Base-by-base conservation (phyloP, 179 eudicot species). In the Corrigiola litoralis region DNA sequence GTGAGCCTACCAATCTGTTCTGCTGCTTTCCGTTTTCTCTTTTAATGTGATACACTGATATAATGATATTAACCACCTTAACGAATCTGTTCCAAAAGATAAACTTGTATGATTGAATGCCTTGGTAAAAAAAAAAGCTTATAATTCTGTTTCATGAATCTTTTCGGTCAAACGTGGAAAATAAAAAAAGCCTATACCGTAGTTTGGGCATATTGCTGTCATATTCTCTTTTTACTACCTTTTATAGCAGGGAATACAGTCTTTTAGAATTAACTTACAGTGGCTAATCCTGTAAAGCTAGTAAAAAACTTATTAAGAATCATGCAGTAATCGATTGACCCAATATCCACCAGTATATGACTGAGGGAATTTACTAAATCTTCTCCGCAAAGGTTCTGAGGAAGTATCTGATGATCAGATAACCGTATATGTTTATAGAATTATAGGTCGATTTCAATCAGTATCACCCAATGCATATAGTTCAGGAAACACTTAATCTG, bases 1-100 rank as follows among this genome's bases (percentile, higher is more conserved):
- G 71, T 65, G 75, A 75, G 33, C 63, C 53, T 16, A 10, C 50
- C 47, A 42, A 37, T 18, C 20, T 1, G 25, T 65, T 23, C 36
- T 63, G 37, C 14, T 23, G 20, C 13, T 53, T 50, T 32, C 11
- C 24, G 7, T 60, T 68, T 45, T 61, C 48, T 32, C 32, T 9
- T 34, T 18, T 24, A 32, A 24, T 47, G 50, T 41, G 23, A 13
- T 18, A 36, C 51, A 14, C 38, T 59, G 65, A n/a, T n/a, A n/a
- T n/a, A n/a, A n/a, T 67, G 61, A 53, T 49, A 16, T 60, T 13
- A 14, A 25, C 73, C 33, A 37, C 50, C 54, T 16, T 44, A 10
- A 46, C 55, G 0, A 10, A 54, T 62, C 42, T 48, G 34, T 57
- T 31, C 52, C 5, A 48, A 11, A 23, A 18, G 27, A 32, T 32